A percentile compares a stretch with the other conserved stretches of the same genome.
Evolutionary conservation across 2,329 filamentous ascomycete species (phyloP).

Genomic region (Drechslerella coelobrocha): DNA sequence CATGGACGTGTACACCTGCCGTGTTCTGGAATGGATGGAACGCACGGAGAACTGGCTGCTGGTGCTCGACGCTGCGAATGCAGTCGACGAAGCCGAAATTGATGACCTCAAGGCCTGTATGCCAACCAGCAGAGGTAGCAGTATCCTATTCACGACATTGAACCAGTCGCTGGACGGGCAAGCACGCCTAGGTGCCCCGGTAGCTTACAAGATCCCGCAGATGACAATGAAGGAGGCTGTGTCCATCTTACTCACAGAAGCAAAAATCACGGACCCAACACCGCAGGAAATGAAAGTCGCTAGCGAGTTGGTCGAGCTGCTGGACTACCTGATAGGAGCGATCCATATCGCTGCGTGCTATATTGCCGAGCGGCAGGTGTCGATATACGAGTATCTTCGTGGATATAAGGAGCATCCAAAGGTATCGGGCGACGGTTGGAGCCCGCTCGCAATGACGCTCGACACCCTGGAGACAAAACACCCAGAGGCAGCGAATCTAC

Average conservation of each 20-base stretch:
- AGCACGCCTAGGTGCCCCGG: conserved; percentile 53
- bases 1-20: conserved; percentile 62
- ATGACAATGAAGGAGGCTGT: conserved; percentile 67
- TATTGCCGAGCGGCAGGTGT: conserved; percentile 53
- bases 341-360: conserved; percentile 67
- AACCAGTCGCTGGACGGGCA: conserved; percentile 63
- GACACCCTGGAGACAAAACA: conserved; percentile 60
- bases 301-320: conserved; percentile 68
- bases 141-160: conserved; percentile 73
- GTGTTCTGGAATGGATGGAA: conserved; percentile 70
- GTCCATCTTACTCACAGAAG: conserved; percentile 68
- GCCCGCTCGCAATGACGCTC: conserved; percentile 62
- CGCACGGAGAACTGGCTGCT: conserved; percentile 70
- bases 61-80: conserved; percentile 71
- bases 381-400: conserved; percentile 63
- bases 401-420: conserved; percentile 66
- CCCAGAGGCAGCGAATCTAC: conserved; percentile 68
- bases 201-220: conserved; percentile 60
- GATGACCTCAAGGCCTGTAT: conserved; percentile 66
- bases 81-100: conserved; percentile 65
- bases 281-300: conserved; percentile 66
- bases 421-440: conserved; percentile 60
- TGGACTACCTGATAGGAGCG: conserved; percentile 71
- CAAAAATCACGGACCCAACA: conserved; percentile 66
- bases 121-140: conserved; percentile 69